These are phyloP conservation scores for Annulohypoxylon nitens DNA, from an alignment of 495 filamentous ascomycete species.

Conservation along the genomic window DNA sequence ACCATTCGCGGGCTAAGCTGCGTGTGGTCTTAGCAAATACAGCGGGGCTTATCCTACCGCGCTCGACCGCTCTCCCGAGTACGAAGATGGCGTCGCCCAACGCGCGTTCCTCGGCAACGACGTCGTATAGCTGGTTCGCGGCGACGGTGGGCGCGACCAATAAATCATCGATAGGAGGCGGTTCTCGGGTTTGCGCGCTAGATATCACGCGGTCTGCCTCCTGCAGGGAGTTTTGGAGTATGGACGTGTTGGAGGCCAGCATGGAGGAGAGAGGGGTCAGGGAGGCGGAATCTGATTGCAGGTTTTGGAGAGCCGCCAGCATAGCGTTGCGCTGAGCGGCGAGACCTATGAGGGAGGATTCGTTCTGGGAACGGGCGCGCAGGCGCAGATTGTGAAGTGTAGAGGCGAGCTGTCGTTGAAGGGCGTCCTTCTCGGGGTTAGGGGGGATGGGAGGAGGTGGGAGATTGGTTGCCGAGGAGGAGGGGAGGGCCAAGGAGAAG, in stretches of 20 bases:
- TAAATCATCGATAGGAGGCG: constrained; percentile 80
- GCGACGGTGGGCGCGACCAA: constrained; percentile 95
- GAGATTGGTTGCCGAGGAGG: constrained; percentile 55
- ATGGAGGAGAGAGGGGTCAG: constrained; percentile 76
- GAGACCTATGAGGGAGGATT: constrained; percentile 78
- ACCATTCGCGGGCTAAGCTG: constrained; percentile 87
- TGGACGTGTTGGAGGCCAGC: constrained; percentile 79
- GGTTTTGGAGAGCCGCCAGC: constrained; percentile 69
- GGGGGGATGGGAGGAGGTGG: constrained; percentile 88
- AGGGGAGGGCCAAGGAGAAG: constrained; percentile 74
- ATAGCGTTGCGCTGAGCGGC: constrained; percentile 84
- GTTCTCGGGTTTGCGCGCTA: constrained; percentile 49
- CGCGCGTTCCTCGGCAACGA: constrained; percentile 86
- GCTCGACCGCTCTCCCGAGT: constrained; percentile 83
- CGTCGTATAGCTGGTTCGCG: constrained; percentile 88
- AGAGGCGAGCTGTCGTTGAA: constrained; percentile 80
- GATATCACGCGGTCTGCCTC: constrained; percentile 83
- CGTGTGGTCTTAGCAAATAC: constrained; percentile 88
- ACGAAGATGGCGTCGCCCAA: constrained; percentile 88
- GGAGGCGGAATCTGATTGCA: constrained; percentile 78
- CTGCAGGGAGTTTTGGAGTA: constrained; percentile 79
- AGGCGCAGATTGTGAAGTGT: constrained; percentile 75
- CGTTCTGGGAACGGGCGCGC: constrained; percentile 72
- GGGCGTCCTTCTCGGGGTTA: constrained; percentile 94
- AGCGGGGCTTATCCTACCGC: constrained; percentile 81